phyloP scores from a whole-genome alignment of 176 grass and related monocot species.

The Chrysopogon serrulatus region DNA sequence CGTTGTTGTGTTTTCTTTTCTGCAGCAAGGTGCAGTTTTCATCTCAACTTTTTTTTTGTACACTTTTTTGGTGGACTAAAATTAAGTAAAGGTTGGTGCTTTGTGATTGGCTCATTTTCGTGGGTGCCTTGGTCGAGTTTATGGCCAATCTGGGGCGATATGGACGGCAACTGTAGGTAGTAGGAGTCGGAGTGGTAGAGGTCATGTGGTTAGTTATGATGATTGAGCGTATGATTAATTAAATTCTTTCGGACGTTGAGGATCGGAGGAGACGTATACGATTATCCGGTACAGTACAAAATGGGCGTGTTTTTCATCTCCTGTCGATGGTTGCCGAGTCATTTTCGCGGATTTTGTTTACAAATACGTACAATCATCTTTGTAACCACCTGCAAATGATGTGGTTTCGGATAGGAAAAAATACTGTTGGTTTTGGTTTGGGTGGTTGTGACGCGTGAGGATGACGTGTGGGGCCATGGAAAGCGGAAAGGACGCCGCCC shows the following conservation, averaged over 20 bases:
- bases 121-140: background rate
- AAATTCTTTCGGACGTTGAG: too few species aligned
- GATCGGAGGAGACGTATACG: background rate
- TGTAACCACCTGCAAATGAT: background rate
- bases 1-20: background rate
- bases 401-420: background rate
- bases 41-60: background rate
- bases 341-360: background rate
- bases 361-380: background rate
- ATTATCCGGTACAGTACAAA: background rate
- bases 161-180: background rate
- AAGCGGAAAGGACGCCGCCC: background rate
- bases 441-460: background rate
- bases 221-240: slow-evolving; percentile 13
- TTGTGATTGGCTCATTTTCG: slow-evolving; percentile 13
- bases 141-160: background rate
- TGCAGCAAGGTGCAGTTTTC: background rate
- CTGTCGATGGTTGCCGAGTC: background rate
- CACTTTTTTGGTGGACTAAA: background rate
- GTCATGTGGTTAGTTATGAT: slow-evolving; percentile 22
- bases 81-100: background rate
- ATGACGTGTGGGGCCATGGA: background rate
- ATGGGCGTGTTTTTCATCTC: background rate
- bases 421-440: background rate
- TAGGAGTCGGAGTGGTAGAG: slow-evolving; percentile 3